These are phyloP conservation scores for Chimonanthus praecox DNA, from an alignment of 164 flowering plant genomes.

Conservation along the genomic window DNA sequence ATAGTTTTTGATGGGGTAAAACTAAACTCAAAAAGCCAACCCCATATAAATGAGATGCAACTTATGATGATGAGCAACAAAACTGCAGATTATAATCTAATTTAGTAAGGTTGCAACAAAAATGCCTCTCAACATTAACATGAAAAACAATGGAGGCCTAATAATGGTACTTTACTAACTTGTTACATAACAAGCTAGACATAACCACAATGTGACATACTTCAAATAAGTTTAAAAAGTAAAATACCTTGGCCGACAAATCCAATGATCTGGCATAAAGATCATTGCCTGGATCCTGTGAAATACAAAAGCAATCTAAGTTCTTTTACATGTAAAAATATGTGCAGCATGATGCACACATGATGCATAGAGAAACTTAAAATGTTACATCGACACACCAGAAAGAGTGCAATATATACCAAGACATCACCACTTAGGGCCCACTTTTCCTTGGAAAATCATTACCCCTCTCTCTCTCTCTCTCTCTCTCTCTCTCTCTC, in stretches of 20 bases:
- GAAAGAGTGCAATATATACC: no score
- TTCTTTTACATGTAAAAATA: neutral
- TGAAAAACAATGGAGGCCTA: neutral
- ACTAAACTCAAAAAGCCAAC: no score
- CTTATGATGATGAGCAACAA: no score
- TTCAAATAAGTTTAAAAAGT: neutral
- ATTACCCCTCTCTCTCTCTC: no score
- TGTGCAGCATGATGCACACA: neutral
- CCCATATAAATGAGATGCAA: no score
- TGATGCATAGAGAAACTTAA: neutral
- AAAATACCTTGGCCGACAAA: constrained; percentile 59
- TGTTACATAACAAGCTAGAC: neutral
- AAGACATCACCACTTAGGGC: no score
- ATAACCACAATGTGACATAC: neutral
- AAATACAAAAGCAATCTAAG: constrained; percentile 3
- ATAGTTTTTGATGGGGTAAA: no score
- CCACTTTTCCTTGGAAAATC: no score
- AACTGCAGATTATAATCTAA: no score
- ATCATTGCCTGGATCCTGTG: constrained; percentile 75
- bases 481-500: no score
- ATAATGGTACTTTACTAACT: neutral
- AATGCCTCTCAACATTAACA: neutral
- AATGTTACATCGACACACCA: neutral
- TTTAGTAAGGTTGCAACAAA: neutral
- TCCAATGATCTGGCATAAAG: constrained; percentile 68